Base-by-base conservation (phyloP, 345 rosid species). In the Linum trigynum region DNA sequence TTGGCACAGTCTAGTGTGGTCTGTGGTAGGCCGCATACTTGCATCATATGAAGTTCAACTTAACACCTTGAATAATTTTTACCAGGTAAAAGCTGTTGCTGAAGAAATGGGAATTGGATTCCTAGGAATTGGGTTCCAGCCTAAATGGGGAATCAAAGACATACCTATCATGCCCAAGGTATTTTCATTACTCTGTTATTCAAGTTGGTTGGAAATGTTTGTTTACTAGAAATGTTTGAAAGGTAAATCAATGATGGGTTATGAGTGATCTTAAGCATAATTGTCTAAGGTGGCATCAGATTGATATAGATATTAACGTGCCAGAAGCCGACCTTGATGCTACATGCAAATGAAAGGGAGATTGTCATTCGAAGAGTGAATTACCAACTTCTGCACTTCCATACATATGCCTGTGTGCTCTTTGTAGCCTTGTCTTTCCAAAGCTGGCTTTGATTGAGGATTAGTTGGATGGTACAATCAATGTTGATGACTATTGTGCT, bases 151-250 rank as follows among this genome's bases (percentile, higher is more conserved):
- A 64, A 71, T 85, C 41, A 84, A 84, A 63, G 96, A 91, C 67
- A 91, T 91, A 74, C 99, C 97, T 53, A 63, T 95, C 70, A 95
- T 95, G 99, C 99, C 99, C 35, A 95, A 95, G 96, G 99, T 95
- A 83, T 66, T 57, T 53, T 59, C 23, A 35, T 38, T 61, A 7
- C 16, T 53, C 15, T 39, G 66, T 62, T 63, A 15, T 55, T 39
- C 23, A 51, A 37, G 3, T 48, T 67, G 15, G 55, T 63, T 35
- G 39, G 35, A 17, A 57, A 32, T 32, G 12, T 12, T 8, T 9
- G 15, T 8, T 45, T 48, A 11, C 16, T 56, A 10, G 32, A n/a
- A 23, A 8, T 57, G 12, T 64, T 11, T 41, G 40, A 36, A 9
- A 14, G 36, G 50, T 7, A 53, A 5, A 32, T 23, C 32, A 23